phyloP scores from a whole-genome alignment of 2,329 filamentous ascomycete genomes.

The Plenodomus tracheiphilus region DNA sequence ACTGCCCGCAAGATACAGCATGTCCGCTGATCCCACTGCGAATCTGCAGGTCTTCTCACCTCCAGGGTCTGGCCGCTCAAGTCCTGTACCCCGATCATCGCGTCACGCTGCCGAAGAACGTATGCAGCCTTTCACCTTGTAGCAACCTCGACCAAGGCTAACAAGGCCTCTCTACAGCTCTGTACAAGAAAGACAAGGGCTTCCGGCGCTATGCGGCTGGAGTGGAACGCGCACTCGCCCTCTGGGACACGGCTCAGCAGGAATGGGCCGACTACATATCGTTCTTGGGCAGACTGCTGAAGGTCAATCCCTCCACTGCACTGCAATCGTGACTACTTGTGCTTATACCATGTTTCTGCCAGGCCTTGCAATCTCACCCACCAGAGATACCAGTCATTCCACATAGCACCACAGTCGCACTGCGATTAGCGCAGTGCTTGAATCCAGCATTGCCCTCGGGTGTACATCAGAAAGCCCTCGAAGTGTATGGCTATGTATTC shows the following conservation, averaged over 20 bases:
- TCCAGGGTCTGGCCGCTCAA: conserved; percentile 80
- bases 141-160: conserved; percentile 4
- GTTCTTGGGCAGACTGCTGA: conserved; percentile 86
- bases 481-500: conserved; percentile 91
- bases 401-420: conserved; percentile 80
- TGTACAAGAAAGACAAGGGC: conserved; percentile 63
- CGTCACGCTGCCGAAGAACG: conserved; percentile 77
- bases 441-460: conserved; percentile 92
- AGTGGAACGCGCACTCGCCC: conserved; percentile 81
- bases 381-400: conserved; percentile 73
- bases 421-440: conserved; percentile 91
- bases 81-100: conserved; percentile 74
- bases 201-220: conserved; percentile 88
- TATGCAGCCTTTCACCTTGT: conserved; percentile 51
- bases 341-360: conserved; percentile 28
- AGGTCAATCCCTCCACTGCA: conserved; percentile 58
- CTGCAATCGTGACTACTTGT: conserved; percentile 11
- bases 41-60: conserved; percentile 61
- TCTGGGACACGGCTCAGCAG: conserved; percentile 91
- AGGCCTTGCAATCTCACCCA: conserved; percentile 88
- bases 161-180: conserved; percentile 50
- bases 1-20: conserved; percentile 31
- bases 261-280: conserved; percentile 99
- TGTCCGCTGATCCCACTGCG: conserved; percentile 44
- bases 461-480: conserved; percentile 94